phyloP scores from a whole-genome alignment of 2,329 filamentous ascomycete genomes.

The Podosphaera fusca region DNA sequence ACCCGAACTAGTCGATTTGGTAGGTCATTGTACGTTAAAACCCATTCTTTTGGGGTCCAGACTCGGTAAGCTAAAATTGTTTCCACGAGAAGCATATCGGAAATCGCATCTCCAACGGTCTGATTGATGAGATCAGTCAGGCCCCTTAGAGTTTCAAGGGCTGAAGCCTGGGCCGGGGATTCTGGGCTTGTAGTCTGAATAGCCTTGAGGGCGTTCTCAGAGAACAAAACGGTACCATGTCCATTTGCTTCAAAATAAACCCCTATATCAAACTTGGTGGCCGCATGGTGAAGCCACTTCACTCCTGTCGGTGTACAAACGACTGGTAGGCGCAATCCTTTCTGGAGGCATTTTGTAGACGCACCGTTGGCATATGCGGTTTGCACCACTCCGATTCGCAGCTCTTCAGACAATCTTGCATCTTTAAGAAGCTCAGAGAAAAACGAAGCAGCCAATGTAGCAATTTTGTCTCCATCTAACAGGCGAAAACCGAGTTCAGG shows the following conservation, averaged over 20 bases:
- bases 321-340: conserved; percentile 69
- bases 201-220: conserved; percentile 52
- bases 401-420: conserved; percentile 53
- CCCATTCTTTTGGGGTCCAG: conserved; percentile 81
- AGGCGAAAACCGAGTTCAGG: conserved; percentile 67
- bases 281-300: conserved; percentile 95
- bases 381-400: conserved; percentile 86
- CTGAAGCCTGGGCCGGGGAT: conserved; percentile 76
- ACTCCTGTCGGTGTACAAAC: conserved; percentile 89
- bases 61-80: conserved; percentile 86
- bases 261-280: conserved; percentile 79
- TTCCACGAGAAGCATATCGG: conserved; percentile 88
- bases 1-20: conserved; percentile 90
- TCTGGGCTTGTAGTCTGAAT: conserved; percentile 65
- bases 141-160: conserved; percentile 63
- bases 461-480: conserved; percentile 89
- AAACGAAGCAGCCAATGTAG: conserved; percentile 80
- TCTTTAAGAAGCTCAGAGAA: conserved; percentile 69
- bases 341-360: conserved; percentile 75
- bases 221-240: conserved; percentile 92
- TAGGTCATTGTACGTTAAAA: conserved; percentile 75
- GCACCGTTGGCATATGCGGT: conserved; percentile 96
- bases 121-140: conserved; percentile 91
- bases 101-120: conserved; percentile 86
- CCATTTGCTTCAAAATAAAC: conserved; percentile 99